A percentile compares a stretch with the other conserved stretches of the same genome.
Conservation (phyloP, 352 stramenopile genomes). For the Aphanomyces stellatus region DNA sequence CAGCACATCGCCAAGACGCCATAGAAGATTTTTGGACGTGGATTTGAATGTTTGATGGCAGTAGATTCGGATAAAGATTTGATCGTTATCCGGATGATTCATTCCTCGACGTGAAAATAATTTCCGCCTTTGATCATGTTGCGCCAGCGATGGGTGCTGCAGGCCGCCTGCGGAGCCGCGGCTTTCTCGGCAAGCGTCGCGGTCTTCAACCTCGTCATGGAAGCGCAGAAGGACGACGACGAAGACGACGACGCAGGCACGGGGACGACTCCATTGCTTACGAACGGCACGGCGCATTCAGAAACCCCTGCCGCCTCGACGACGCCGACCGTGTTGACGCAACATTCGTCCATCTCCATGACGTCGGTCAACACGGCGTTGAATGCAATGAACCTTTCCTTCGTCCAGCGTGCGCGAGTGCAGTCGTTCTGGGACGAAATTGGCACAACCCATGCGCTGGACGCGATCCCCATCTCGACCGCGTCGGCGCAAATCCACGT, state of each 20-base stretch:
- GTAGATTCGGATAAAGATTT: no score
- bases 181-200: constrained; percentile 70
- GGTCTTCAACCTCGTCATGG: constrained; percentile 71
- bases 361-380: constrained; percentile 48
- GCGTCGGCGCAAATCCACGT: not conserved
- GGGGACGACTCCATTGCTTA: not conserved
- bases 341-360: no score
- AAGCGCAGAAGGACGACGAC: constrained; percentile 57
- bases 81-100: not conserved
- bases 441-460: not conserved
- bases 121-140: no score
- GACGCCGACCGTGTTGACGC: constrained; percentile 61
- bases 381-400: not conserved
- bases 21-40: no score
- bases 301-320: constrained; percentile 44
- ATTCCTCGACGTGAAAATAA: not conserved
- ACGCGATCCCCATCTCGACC: not conserved
- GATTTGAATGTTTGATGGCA: no score
- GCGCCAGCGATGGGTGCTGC: constrained; percentile 15
- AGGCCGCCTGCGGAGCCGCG: constrained; percentile 45
- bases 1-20: no score
- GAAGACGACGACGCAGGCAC: constrained; percentile 23
- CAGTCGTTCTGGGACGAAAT: constrained; percentile 17
- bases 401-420: not conserved
- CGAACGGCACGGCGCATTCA: constrained; percentile 30